These are phyloP conservation scores for Crithidia fasciculata DNA, from an alignment of 208 protist species.

Conservation along the genomic window DNA sequence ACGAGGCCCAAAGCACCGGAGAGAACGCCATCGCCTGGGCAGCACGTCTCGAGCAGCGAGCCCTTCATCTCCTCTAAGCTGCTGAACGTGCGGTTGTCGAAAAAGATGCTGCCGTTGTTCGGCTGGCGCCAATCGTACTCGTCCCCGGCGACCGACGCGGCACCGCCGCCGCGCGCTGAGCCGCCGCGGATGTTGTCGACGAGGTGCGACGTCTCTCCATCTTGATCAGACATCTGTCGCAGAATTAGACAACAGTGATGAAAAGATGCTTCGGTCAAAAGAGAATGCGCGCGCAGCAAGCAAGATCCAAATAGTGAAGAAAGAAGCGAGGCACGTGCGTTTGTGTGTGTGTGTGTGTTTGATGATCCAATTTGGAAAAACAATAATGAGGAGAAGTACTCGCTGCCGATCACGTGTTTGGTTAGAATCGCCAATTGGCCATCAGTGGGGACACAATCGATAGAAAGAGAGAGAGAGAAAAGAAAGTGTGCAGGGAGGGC, in stretches of 20 bases:
- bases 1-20: conserved; percentile 73
- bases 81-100: conserved; percentile 71
- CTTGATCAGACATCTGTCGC: conserved; percentile 9
- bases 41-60: conserved; percentile 77
- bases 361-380: too few species aligned
- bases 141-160: conserved; percentile 8
- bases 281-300: background rate
- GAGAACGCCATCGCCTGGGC: conserved; percentile 68
- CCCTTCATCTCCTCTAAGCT: conserved; percentile 77
- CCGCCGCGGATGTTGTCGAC: conserved; percentile 18
- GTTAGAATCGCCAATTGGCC: too few species aligned
- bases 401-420: too few species aligned
- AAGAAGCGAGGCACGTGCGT: too few species aligned
- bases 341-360: too few species aligned
- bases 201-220: conserved; percentile 16
- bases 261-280: background rate
- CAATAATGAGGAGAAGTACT: too few species aligned
- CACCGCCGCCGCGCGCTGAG: conserved; percentile 11
- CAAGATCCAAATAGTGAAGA: too few species aligned
- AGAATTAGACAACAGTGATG: background rate
- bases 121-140: conserved; percentile 45
- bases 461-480: too few species aligned
- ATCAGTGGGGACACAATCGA: too few species aligned
- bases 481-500: too few species aligned
- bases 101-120: conserved; percentile 56